Conservation (phyloP, 306 rosid species). For the Glycine soja region DNA sequence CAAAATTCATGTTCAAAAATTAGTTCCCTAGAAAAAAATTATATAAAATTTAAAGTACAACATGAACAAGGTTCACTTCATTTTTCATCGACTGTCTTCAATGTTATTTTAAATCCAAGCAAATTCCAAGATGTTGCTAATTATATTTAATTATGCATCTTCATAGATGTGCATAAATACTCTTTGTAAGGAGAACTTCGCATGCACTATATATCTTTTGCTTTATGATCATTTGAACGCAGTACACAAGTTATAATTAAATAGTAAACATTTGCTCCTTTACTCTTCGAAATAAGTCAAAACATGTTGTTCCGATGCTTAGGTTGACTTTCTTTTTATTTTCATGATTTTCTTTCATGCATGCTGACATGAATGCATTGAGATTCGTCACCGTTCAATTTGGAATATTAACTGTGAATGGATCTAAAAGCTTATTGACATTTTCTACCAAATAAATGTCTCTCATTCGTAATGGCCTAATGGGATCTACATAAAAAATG, state of each 20-base stretch:
- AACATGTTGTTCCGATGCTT: background rate
- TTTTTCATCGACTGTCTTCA: background rate
- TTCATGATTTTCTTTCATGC: background rate
- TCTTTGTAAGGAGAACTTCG: background rate
- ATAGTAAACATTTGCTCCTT: background rate
- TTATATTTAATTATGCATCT: background rate
- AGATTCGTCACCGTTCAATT: background rate
- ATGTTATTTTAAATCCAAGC: background rate
- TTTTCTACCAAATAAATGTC: background rate
- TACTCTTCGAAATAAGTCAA: background rate
- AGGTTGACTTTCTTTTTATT: background rate
- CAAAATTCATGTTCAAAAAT: background rate
- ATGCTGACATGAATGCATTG: background rate
- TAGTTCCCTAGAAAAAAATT: background rate
- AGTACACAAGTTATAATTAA: no score
- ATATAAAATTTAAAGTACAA: no score
- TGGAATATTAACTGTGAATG: background rate
- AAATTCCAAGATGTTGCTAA: no score
- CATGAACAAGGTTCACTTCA: background rate
- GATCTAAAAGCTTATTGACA: background rate
- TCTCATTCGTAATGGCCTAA: background rate
- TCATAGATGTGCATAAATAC: background rate
- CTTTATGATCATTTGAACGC: no score
- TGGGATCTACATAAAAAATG: background rate
- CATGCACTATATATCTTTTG: background rate